Conservation (phyloP, 768 basidiomycete genomes). For the Coprinopsis cinerea region DNA sequence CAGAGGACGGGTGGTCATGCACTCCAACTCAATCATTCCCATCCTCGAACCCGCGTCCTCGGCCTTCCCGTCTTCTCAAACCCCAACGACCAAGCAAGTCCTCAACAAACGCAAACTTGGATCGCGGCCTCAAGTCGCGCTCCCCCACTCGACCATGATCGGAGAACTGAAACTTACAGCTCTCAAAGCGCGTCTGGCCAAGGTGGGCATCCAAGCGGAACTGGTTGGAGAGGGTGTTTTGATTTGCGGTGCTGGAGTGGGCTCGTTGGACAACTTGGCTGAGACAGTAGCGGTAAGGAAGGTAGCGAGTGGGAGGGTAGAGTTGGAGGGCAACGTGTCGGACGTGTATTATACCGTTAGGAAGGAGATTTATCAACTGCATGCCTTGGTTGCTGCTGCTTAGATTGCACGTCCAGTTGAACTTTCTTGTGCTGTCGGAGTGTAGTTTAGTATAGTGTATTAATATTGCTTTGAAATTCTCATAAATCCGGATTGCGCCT, state of each 20-base stretch:
- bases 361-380: slow-evolving; percentile 82
- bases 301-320: slow-evolving; percentile 76
- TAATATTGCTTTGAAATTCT: no score
- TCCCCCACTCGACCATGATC: slow-evolving; percentile 93
- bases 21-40: slow-evolving; percentile 85
- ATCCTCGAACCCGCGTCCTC: slow-evolving; percentile 62
- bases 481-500: no score
- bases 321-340: slow-evolving; percentile 85
- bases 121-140: slow-evolving; percentile 54
- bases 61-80: slow-evolving; percentile 20
- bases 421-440: slow-evolving; percentile 10
- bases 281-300: slow-evolving; percentile 87
- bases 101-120: slow-evolving; percentile 46
- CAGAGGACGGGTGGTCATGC: slow-evolving; percentile 78
- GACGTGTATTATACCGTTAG: slow-evolving; percentile 87
- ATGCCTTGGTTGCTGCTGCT: slow-evolving; percentile 79
- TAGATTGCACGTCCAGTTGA: slow-evolving; percentile 5
- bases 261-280: slow-evolving; percentile 39
- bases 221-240: slow-evolving; percentile 97
- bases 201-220: slow-evolving; percentile 81
- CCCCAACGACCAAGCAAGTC: slow-evolving; percentile 20
- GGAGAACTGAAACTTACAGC: slow-evolving; percentile 92
- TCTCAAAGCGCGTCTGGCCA: slow-evolving; percentile 73
- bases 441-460: neutral
- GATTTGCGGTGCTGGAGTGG: slow-evolving; percentile 67